Evolutionary conservation across 2,329 filamentous ascomycete genomes (phyloP).

Genomic region (Fusarium annulatum): DNA sequence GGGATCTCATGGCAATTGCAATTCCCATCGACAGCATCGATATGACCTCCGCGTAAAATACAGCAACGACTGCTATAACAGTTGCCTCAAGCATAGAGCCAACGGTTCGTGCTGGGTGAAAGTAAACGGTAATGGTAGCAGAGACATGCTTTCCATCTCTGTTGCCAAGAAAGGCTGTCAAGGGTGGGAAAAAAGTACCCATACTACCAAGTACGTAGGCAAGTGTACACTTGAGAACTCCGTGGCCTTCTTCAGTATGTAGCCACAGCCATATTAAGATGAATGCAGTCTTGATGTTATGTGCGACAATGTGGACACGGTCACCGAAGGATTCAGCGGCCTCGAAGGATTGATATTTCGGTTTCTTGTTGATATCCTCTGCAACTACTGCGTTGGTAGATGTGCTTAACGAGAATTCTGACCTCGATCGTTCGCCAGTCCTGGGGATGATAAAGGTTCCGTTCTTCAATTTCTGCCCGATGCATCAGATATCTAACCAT

Average conservation of each 20-base stretch:
- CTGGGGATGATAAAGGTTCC: constrained; percentile 88
- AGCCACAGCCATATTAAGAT: constrained; percentile 67
- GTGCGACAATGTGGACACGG: constrained; percentile 48
- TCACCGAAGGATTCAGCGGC: constrained; percentile 49
- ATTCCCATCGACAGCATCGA: constrained; percentile 90
- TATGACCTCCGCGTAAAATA: constrained; percentile 76
- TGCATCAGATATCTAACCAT: constrained; percentile 15
- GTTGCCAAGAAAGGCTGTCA: constrained; percentile 79
- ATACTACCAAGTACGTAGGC: constrained; percentile 89
- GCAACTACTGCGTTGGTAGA: constrained; percentile 47
- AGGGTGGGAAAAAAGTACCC: constrained; percentile 81
- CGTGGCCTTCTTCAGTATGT: constrained; percentile 78
- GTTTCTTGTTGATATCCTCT: constrained; percentile 14
- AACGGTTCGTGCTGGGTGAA: constrained; percentile 86
- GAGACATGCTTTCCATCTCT: constrained; percentile 95
- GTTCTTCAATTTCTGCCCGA: constrained; percentile 76
- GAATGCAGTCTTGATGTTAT: constrained; percentile 54
- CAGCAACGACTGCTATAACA: constrained; percentile 79
- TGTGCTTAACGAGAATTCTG: constrained; percentile 80
- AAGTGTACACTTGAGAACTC: constrained; percentile 89
- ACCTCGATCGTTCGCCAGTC: constrained; percentile 86
- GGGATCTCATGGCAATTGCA: constrained; percentile 79
- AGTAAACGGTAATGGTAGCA: constrained; percentile 93
- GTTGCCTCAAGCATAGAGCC: constrained; percentile 92
- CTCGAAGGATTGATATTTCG: constrained; percentile 34